Base-by-base conservation (phyloP, 2,329 filamentous ascomycete genomes). In the Xylariaceae sp. region DNA sequence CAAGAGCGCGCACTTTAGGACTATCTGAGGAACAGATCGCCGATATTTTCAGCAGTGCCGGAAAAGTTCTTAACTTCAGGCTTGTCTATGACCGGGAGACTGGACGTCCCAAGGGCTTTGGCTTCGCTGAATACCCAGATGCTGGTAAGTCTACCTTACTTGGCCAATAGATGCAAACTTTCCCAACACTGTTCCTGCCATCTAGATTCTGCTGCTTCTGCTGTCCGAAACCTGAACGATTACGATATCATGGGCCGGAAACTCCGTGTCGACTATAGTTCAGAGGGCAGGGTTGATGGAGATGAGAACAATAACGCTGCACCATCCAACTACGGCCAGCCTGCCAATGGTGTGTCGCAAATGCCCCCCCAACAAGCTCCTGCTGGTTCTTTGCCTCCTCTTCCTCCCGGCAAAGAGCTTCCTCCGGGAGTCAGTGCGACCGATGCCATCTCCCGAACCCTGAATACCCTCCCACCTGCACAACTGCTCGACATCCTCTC, bases 41-140 rank as follows among this genome's bases (percentile, higher is more conserved):
- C 61, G 88, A 96, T 55, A 95, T 95, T 47, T 94, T 97, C 64
- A 87, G 83, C 61, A 85, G 86, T 50, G 89, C 87, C 39, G 93
- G 93, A 44, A 87, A 90, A 51, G 91, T 97, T 1, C 75, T 94
- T 44, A 91, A 87, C 62, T 97, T 97, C 64, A 82, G 91, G 39
- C 77, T 97, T 37, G 91, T 97, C 50, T 94, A 95, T 66, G 94
- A 97, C 69, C 86, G 89, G 39, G 91, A 97, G 59, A 96, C 90
- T 3, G 90, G 91, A 32, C 83, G 89, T 42, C 90, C 93, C 1
- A 97, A 96, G 65, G 93, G 93, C 15, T 98, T 95, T 63, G 93
- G 93, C 28, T 98, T 97, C 57, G 87, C 90, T 58, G 91, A 97
- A 63, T 98, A 95, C 61, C 86, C 89, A 41, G 93, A 97, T 60